Evolutionary conservation across 805 yeast genomes (phyloP).

Genomic region (Wickerhamomyces subpelliculosus): DNA sequence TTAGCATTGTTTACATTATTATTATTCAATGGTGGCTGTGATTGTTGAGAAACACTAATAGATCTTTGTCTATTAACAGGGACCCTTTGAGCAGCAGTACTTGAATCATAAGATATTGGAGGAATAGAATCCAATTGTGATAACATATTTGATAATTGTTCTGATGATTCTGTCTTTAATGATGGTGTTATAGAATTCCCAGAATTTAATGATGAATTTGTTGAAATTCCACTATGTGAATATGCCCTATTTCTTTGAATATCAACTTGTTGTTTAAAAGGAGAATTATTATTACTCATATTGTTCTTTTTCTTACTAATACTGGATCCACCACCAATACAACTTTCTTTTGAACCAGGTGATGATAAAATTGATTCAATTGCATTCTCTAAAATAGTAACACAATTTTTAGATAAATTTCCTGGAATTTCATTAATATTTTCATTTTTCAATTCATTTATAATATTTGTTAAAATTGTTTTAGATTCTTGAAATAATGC

Average conservation of each 20-base stretch:
- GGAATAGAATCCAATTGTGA: constrained; percentile 19
- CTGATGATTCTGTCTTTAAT: not conserved
- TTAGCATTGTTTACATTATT: constrained; percentile 1
- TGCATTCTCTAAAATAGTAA: constrained; percentile 50
- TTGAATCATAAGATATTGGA: constrained; percentile 15
- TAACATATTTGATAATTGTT: constrained; percentile 19
- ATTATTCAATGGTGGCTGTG: constrained; percentile 7
- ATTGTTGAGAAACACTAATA: constrained; percentile 2
- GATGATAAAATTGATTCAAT: constrained; percentile 55
- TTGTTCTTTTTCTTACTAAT: not conserved
- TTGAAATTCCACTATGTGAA: not conserved
- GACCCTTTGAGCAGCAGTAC: constrained; percentile 6
- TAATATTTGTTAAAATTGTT: constrained; percentile 41
- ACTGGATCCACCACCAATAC: not conserved
- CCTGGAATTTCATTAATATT: constrained; percentile 53
- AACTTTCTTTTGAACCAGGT: constrained; percentile 18
- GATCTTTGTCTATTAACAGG: constrained; percentile 2
- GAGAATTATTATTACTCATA: not conserved
- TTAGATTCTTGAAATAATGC: constrained; percentile 68
- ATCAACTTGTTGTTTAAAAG: not conserved
- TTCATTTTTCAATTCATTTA: constrained; percentile 45
- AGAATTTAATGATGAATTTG: not conserved
- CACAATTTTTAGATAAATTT: constrained; percentile 49
- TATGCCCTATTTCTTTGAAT: not conserved
- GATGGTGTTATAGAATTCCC: not conserved